Evolutionary conservation across 2,329 filamentous ascomycete genomes (phyloP).

Genomic region (Talaromyces sp.): DNA sequence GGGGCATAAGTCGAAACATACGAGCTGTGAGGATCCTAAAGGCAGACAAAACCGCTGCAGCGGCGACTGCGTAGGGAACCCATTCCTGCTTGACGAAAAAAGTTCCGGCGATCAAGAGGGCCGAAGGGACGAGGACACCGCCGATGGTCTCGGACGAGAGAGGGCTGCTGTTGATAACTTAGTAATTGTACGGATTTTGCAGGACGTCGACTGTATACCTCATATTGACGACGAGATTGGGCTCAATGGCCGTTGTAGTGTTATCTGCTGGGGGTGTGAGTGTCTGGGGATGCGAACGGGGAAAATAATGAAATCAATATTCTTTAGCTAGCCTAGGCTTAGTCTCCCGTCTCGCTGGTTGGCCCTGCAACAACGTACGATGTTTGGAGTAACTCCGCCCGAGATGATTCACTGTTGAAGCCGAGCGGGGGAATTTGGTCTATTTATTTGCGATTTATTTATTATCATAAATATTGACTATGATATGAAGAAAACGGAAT

Average conservation of each 20-base stretch:
- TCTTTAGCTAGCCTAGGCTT: neutral
- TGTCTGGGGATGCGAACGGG: neutral
- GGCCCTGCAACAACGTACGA: neutral
- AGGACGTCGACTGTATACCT: conserved; percentile 7
- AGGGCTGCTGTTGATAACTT: conserved; percentile 13
- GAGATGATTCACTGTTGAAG: neutral
- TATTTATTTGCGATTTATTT: too few species aligned
- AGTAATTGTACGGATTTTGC: neutral
- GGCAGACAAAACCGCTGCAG: conserved; percentile 62
- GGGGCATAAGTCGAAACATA: conserved; percentile 44
- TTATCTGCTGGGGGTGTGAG: neutral
- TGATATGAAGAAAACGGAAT: neutral
- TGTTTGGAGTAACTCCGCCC: neutral
- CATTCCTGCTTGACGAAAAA: conserved; percentile 75
- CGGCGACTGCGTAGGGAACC: conserved; percentile 62
- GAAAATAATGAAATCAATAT: neutral
- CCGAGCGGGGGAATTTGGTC: too few species aligned
- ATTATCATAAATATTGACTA: too few species aligned
- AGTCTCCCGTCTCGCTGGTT: neutral
- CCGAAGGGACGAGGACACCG: conserved; percentile 79
- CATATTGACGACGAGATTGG: conserved; percentile 13
- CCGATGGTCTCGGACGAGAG: conserved; percentile 57
- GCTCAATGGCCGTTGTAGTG: conserved; percentile 1
- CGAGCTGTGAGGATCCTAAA: conserved; percentile 68
- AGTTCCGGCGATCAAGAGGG: conserved; percentile 68